These are phyloP conservation scores for Euphorbia pulcherrima DNA, from an alignment of 345 rosid genomes.

Conservation along the genomic window DNA sequence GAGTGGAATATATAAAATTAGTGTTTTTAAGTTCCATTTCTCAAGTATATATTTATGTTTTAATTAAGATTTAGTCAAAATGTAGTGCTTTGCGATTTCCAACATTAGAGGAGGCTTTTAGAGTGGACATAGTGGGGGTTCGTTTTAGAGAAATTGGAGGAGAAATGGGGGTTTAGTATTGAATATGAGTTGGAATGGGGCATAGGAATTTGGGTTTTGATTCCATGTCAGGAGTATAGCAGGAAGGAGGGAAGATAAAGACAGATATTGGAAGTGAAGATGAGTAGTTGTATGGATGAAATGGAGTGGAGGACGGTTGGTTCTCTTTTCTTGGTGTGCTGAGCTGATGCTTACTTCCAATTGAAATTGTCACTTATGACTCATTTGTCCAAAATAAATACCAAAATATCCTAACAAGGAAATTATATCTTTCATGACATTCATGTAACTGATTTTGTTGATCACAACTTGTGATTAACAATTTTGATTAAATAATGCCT, in stretches of 20 bases:
- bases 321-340: not conserved
- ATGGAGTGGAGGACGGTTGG: not conserved
- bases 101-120: not conserved
- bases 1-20: no score
- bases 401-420: no score
- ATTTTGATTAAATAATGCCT: no score
- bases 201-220: not conserved
- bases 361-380: no score
- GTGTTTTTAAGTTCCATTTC: no score
- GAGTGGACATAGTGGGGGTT: not conserved
- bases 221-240: constrained; percentile 9
- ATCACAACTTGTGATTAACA: no score
- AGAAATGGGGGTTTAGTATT: not conserved
- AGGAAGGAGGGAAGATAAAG: not conserved
- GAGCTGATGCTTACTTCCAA: not conserved
- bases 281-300: not conserved
- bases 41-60: no score
- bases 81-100: no score
- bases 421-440: no score
- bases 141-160: not conserved
- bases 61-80: no score
- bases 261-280: not conserved
- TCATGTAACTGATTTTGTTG: no score
- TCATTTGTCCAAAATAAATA: no score
- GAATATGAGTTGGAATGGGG: not conserved